Evolutionary conservation across 2,329 filamentous ascomycete species (phyloP).

Genomic region (Colletotrichum sp.): DNA sequence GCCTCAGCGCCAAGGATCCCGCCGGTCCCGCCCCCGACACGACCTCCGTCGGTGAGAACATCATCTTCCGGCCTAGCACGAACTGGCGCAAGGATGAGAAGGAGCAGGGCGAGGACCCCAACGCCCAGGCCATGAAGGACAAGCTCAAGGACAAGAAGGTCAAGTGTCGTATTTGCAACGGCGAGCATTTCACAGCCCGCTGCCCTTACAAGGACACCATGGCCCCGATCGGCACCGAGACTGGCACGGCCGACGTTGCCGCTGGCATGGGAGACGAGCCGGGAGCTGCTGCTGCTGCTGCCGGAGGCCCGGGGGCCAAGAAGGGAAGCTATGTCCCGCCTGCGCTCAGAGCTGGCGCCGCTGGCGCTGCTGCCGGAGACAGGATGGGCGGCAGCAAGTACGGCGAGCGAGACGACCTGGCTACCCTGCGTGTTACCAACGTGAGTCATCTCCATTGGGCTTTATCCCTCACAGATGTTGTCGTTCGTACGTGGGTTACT

Average conservation of each 20-base stretch:
- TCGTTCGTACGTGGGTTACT: neutral
- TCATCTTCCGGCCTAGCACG: slow-evolving; percentile 89
- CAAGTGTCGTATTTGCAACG: slow-evolving; percentile 98
- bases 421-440: slow-evolving; percentile 96
- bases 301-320: slow-evolving; percentile 68
- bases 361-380: slow-evolving; percentile 69
- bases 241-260: slow-evolving; percentile 56
- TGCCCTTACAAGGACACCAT: slow-evolving; percentile 99
- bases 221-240: slow-evolving; percentile 76
- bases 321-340: slow-evolving; percentile 93
- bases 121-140: slow-evolving; percentile 77
- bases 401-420: slow-evolving; percentile 91
- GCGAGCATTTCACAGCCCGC: slow-evolving; percentile 98
- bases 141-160: slow-evolving; percentile 99
- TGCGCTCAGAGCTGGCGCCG: slow-evolving; percentile 77
- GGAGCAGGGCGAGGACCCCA: slow-evolving; percentile 76
- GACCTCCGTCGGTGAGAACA: slow-evolving; percentile 95
- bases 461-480: neutral
- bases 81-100: slow-evolving; percentile 94
- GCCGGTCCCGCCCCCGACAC: slow-evolving; percentile 86
- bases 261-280: slow-evolving; percentile 60
- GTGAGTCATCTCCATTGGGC: slow-evolving; percentile 60
- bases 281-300: slow-evolving; percentile 54
- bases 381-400: slow-evolving; percentile 86
- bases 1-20: slow-evolving; percentile 83